A percentile compares a stretch with the other conserved stretches of the same genome.
These are phyloP conservation scores for Anthracocystis panici-leucophaei DNA, from an alignment of 1,284 basidiomycete genomes.

Conservation along the genomic window DNA sequence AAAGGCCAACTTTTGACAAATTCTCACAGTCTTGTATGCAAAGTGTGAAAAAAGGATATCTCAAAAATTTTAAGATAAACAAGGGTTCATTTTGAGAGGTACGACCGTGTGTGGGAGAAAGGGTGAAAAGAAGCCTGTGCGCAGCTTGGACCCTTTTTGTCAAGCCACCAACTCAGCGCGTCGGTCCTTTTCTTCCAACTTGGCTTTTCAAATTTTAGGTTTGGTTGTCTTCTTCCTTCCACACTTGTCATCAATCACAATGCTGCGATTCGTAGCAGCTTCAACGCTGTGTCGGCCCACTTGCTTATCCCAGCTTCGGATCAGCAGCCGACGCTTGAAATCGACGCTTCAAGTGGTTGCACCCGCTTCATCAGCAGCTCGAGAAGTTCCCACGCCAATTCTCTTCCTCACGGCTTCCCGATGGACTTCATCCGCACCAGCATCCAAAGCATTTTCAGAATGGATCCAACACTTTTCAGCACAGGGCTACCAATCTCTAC, in stretches of 20 bases:
- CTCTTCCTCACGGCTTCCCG: slow-evolving; percentile 59
- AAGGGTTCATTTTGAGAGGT: too few relatives aligned
- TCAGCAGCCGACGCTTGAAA: slow-evolving; percentile 25
- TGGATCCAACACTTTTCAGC: slow-evolving; percentile 38
- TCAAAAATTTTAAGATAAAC: too few relatives aligned
- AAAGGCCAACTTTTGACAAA: too few relatives aligned
- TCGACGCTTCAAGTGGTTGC: slow-evolving; percentile 31
- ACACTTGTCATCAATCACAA: slow-evolving; percentile 1
- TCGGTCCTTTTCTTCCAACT: slow-evolving; percentile 3
- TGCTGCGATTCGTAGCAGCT: slow-evolving; percentile 23
- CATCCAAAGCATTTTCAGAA: slow-evolving; percentile 26
- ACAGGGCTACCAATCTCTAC: slow-evolving; percentile 49
- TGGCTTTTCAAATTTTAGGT: too few relatives aligned
- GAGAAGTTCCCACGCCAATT: slow-evolving; percentile 65
- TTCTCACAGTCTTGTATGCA: too few relatives aligned
- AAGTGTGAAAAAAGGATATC: too few relatives aligned
- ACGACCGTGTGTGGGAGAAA: too few relatives aligned
- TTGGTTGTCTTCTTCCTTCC: background rate
- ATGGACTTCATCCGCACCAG: slow-evolving; percentile 46
- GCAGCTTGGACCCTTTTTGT: slow-evolving; percentile 4
- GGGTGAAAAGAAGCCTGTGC: background rate
- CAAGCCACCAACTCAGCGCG: background rate
- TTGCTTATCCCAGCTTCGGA: background rate
- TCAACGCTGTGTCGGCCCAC: slow-evolving; percentile 11
- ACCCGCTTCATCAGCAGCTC: slow-evolving; percentile 18